Conservation (phyloP, 2,329 filamentous ascomycete genomes). For the Stachybotrys chlorohalonatus region DNA sequence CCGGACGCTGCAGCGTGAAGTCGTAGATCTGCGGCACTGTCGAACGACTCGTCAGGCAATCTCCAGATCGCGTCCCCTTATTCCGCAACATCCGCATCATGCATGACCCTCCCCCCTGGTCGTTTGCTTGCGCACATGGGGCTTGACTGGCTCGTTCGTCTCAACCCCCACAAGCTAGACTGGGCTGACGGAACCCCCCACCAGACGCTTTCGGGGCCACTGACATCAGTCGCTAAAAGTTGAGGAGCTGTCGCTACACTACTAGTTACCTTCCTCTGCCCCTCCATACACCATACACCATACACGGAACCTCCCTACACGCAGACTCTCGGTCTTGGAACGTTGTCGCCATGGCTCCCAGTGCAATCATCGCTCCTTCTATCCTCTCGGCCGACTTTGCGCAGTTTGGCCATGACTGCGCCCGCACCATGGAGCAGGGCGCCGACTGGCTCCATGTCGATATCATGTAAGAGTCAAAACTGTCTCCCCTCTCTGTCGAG, state of each 20-base stretch:
- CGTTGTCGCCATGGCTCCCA: constrained; percentile 64
- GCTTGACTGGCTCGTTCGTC: no score
- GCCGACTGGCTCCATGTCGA: constrained; percentile 94
- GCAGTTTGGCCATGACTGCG: constrained; percentile 77
- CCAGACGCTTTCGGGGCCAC: background rate
- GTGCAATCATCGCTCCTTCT: constrained; percentile 94
- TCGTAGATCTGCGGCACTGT: no score
- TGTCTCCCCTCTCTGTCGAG: background rate
- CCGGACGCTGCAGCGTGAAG: no score
- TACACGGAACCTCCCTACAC: background rate
- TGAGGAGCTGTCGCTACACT: background rate
- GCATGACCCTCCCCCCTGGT: no score
- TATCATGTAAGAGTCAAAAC: constrained; percentile 53
- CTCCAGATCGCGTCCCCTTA: no score
- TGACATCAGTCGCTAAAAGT: background rate
- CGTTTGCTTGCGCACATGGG: no score
- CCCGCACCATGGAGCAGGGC: constrained; percentile 73
- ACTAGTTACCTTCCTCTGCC: background rate
- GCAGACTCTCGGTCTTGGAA: background rate
- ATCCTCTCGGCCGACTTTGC: constrained; percentile 97
- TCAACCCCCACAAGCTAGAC: no score
- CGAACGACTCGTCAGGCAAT: no score
- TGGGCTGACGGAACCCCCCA: no score
- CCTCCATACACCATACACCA: background rate
- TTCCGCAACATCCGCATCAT: no score